Evolutionary conservation across 202 grass and related monocot genomes (phyloP), one percentile per base, ranked within the genome.

Genomic region (Schoenoplectus tabernaemontani): DNA sequence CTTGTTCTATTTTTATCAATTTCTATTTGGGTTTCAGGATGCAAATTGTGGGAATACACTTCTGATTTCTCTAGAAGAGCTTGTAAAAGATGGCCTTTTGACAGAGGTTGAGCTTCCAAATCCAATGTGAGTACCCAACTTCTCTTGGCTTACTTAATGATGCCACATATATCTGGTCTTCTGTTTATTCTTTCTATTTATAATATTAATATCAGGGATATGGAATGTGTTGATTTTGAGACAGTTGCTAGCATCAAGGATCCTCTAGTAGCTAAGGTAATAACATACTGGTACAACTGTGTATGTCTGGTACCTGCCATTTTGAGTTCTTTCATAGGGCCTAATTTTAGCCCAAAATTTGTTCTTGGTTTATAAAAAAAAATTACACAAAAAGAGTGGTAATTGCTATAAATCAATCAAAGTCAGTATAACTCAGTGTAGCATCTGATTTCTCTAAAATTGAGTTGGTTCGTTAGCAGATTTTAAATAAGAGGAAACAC

Each of bases 61-160:
- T 64, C 74, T 98, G 46, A 86, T 98, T 86, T 98, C 95, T 80
- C 86, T 98, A 68, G 86, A 94, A 78, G 95, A 98, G 81, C 88
- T 98, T 84, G 95, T 94, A 65, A 94, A 92, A 87, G 91, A 98
- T 67, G 95, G 95, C 46, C 84, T 98, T 59, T 59, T 98, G 84
- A 90, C 81, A 84, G 78, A 92, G 77, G 42, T 90, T 69, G 91
- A 98, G 85, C 88, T 98, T 89, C 91, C 91, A 76, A 78, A 64
- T 10, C 83, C 84, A 20, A 62, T 87, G 95, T 98, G 78, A 87
- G 86, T 86, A 72, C 30, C 63, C 3, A 78, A 42, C 64, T 78
- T 79, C 57, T 60, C 39, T 51, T 46, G 4, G 60, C 72, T 67
- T 78, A 61, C n/a, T 69, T 67, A 7, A 20, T 43, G 54, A 82